Percentiles rank a stretch among this genome's conserved stretches.
These are phyloP conservation scores for Conticribra weissflogii DNA, from an alignment of 108 stramenopile species.

Conservation along the genomic window DNA sequence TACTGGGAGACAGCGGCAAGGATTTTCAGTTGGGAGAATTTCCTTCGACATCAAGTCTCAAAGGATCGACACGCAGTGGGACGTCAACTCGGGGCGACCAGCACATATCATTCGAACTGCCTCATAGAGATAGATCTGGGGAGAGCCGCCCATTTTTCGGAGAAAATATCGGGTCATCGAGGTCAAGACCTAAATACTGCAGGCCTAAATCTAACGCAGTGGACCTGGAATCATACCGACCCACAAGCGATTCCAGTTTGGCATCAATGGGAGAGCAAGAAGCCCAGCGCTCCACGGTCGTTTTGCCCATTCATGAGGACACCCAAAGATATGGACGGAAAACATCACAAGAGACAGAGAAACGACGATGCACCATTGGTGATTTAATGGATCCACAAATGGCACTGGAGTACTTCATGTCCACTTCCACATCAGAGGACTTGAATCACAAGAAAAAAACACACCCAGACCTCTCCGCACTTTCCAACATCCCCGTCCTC, in stretches of 20 bases:
- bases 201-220: no score
- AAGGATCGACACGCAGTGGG: no score
- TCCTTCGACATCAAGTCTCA: no score
- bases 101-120: no score
- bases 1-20: not conserved
- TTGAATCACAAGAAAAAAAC: not conserved
- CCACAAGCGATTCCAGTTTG: not conserved
- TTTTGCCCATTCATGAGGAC: not conserved
- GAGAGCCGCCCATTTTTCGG: no score
- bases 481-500: slow-evolving; percentile 25
- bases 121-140: no score
- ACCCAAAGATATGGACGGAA: not conserved
- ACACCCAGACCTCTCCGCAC: slow-evolving; percentile 2
- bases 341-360: not conserved
- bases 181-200: no score
- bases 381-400: not conserved
- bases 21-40: not conserved
- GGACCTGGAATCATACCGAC: not conserved
- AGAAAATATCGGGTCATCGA: no score
- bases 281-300: not conserved
- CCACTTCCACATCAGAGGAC: not conserved
- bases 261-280: not conserved
- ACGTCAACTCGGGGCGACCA: no score
- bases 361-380: not conserved
- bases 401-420: not conserved